These are phyloP conservation scores for Didymella keratinophila DNA, from an alignment of 2,329 filamentous ascomycete genomes.

Conservation along the genomic window DNA sequence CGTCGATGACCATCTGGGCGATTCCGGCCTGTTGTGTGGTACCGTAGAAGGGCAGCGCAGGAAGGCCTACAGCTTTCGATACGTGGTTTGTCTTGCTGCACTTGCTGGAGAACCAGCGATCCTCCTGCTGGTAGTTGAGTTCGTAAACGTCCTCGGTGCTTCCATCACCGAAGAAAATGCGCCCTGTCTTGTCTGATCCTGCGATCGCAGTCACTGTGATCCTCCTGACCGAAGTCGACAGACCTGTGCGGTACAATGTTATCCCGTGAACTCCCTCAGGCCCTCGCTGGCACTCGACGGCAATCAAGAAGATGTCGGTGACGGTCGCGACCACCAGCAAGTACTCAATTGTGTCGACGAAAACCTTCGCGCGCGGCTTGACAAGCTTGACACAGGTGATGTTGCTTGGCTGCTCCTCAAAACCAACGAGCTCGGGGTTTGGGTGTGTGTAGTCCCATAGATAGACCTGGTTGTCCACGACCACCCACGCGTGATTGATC, in stretches of 20 bases:
- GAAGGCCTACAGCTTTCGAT: slow-evolving; percentile 73
- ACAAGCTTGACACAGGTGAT: slow-evolving; percentile 93
- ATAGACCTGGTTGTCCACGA: slow-evolving; percentile 94
- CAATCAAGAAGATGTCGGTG: slow-evolving; percentile 84
- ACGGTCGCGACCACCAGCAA: slow-evolving; percentile 89
- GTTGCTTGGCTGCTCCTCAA: slow-evolving; percentile 84
- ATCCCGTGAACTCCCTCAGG: slow-evolving; percentile 74
- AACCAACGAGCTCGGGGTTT: slow-evolving; percentile 90
- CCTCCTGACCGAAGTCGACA: slow-evolving; percentile 79
- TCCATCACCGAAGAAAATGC: slow-evolving; percentile 89
- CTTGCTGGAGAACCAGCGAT: slow-evolving; percentile 92
- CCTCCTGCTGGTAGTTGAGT: slow-evolving; percentile 94
- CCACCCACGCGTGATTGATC: slow-evolving; percentile 93
- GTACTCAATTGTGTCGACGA: slow-evolving; percentile 84
- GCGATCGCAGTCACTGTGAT: slow-evolving; percentile 80
- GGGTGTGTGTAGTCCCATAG: slow-evolving; percentile 96
- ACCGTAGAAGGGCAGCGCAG: slow-evolving; percentile 47
- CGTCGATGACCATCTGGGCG: slow-evolving; percentile 83
- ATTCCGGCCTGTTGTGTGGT: slow-evolving; percentile 65
- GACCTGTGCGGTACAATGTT: slow-evolving; percentile 85
- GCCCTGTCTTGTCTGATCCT: slow-evolving; percentile 78
- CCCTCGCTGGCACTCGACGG: slow-evolving; percentile 72
- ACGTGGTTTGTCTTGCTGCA: slow-evolving; percentile 90
- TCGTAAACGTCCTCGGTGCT: slow-evolving; percentile 89
- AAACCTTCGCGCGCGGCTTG: slow-evolving; percentile 84